Evolutionary conservation across 2,329 filamentous ascomycete species (phyloP).

Genomic region (Aureobasidium lini): DNA sequence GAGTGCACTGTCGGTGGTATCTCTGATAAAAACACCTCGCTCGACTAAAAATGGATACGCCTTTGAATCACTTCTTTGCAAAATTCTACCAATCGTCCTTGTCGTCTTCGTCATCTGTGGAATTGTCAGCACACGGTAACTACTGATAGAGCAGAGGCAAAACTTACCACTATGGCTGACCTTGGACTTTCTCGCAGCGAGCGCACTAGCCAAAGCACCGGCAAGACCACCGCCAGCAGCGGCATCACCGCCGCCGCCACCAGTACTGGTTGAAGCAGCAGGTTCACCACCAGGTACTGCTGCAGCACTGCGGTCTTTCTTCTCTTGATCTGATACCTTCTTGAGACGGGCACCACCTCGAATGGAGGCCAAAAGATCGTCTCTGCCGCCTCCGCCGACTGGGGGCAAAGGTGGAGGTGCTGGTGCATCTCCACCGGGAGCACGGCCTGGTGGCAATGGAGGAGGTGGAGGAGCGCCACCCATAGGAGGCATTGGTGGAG

Average conservation of each 20-base stretch:
- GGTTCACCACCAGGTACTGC: conserved; percentile 49
- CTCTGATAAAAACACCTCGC: background rate
- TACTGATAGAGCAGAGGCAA: conserved; percentile 12
- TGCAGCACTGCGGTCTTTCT: conserved; percentile 63
- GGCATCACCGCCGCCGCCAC: conserved; percentile 43
- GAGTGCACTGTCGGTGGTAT: background rate
- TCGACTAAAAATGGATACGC: background rate
- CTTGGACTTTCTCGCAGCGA: conserved; percentile 84
- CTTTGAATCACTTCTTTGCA: background rate
- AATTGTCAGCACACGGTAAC: conserved; percentile 22
- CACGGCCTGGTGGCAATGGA: conserved; percentile 41
- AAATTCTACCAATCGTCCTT: conserved; percentile 61
- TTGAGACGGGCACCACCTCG: conserved; percentile 58
- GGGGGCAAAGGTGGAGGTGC: conserved; percentile 42
- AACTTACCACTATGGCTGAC: conserved; percentile 89
- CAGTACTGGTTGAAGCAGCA: conserved; percentile 45
- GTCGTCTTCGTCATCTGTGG: conserved; percentile 65
- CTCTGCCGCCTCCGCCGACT: conserved; percentile 42
- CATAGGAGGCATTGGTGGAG: conserved; percentile 18
- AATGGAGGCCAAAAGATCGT: conserved; percentile 63
- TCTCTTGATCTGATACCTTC: conserved; percentile 65
- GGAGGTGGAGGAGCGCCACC: conserved; percentile 34
- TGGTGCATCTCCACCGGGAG: conserved; percentile 44
- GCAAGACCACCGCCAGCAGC: conserved; percentile 43
- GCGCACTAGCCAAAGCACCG: conserved; percentile 63